Base-by-base conservation (phyloP, 2,329 filamentous ascomycete species). In the Sporothrix inflata region DNA sequence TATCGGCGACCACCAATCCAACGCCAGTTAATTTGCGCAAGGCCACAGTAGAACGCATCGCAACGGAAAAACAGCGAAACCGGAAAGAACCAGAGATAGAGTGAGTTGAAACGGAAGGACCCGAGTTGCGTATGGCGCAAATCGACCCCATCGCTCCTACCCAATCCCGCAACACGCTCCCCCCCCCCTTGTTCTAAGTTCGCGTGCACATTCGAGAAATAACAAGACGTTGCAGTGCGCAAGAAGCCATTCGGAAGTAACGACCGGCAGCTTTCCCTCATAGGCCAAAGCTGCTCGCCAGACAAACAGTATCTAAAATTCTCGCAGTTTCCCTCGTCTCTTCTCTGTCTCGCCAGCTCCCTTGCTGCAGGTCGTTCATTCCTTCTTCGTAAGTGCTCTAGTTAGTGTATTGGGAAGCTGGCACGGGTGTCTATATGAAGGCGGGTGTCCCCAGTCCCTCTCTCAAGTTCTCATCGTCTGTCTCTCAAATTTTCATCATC, bases 151-250 rank as follows among this genome's bases (percentile, higher is more conserved):
- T 51, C 27, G 19, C 27, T 51, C 45, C 45, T 51, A 30, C 27
- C 65, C 66, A 55, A 65, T 24, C 66, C 66, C 4, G 42, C 65
- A 51, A 53, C 65, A 68, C 65, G 40, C 30, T 34, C 47, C 12
- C 24, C 16, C 24, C 16, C 40, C 68, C 47, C 11, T 60, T 14
- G 5, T 45, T 30, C 9, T 47, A 19, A 21, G 8, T 53, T 63
- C 19, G 40, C 42, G 42, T 55, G 21, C 38, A n/a, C 67, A 69
- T 34, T 66, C 7, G 27, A 47, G 24, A 47, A 7, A 34, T 9
- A 49, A 45, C 7, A 65, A 63, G 38, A 49, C 24, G 42, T n/a
- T 47, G 63, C 63, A 66, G 42, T 3, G 16, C 45, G 24, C 24
- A 30, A 34, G 24, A 66, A 49, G 27, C 14, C 12, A 47, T 47